These are phyloP conservation scores for Alternaria infectoria DNA, from an alignment of 2,329 filamentous ascomycete species.

Conservation along the genomic window DNA sequence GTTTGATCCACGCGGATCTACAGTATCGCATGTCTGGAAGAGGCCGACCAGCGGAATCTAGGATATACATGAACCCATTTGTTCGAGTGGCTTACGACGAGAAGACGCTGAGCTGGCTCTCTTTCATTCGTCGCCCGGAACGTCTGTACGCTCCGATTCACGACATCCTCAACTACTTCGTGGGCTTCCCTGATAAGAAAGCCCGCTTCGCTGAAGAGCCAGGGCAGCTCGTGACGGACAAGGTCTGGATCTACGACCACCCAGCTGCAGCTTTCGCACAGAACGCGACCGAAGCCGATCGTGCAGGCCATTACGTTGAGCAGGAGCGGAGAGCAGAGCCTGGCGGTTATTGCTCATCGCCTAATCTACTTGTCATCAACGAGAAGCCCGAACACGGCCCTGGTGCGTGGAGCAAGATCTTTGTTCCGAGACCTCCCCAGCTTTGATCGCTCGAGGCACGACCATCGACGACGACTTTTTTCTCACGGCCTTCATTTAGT, in stretches of 20 bases:
- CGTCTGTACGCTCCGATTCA: constrained; percentile 67
- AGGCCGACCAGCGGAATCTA: constrained; percentile 54
- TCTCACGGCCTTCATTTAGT: constrained; percentile 20
- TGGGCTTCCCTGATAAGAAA: constrained; percentile 65
- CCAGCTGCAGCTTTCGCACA: constrained; percentile 27
- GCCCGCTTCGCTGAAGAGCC: constrained; percentile 65
- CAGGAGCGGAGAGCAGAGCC: constrained; percentile 55
- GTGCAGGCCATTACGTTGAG: constrained; percentile 41
- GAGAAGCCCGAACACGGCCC: constrained; percentile 40
- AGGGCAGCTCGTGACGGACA: constrained; percentile 61
- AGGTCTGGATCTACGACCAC: constrained; percentile 57
- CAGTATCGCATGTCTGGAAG: constrained; percentile 45
- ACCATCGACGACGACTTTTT: constrained; percentile 2
- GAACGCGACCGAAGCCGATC: constrained; percentile 33
- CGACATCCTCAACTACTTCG: constrained; percentile 62
- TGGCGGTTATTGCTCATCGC: constrained; percentile 63
- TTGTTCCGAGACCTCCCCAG: constrained; percentile 28
- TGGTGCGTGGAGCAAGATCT: constrained; percentile 43
- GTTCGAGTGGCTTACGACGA: constrained; percentile 73
- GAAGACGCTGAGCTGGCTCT: constrained; percentile 64
- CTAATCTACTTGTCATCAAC: constrained; percentile 59
- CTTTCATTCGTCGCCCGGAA: constrained; percentile 68
- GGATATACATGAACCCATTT: constrained; percentile 77
- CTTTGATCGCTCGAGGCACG: constrained; percentile 8
- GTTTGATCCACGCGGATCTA: constrained; percentile 56